phyloP scores from a whole-genome alignment of 2,329 filamentous ascomycete species.

The Talaromyces pinophilus region DNA sequence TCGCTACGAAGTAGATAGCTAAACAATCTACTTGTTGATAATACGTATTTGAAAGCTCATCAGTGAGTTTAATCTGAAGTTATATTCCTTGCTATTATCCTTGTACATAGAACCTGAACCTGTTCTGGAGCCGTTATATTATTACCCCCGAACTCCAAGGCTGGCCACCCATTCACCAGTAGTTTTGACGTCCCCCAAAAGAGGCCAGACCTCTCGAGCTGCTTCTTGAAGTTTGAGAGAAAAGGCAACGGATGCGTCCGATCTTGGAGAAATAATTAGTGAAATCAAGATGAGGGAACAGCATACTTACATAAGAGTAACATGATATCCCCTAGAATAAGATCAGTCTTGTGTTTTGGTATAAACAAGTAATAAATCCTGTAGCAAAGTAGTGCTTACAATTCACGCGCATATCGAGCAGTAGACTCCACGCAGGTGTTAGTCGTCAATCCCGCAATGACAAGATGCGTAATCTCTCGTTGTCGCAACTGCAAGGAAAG shows the following conservation, averaged over 20 bases:
- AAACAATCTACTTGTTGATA: not conserved
- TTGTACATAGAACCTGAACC: not conserved
- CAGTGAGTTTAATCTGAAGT: not conserved
- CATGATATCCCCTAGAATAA: not conserved
- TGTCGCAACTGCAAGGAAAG: not conserved
- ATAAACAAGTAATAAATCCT: too few relatives aligned
- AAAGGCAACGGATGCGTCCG: not conserved
- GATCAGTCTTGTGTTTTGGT: not conserved
- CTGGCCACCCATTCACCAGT: not conserved
- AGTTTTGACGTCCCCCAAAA: not conserved
- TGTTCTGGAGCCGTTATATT: not conserved
- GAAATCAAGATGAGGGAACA: not conserved
- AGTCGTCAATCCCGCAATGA: not conserved
- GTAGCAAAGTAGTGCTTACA: not conserved
- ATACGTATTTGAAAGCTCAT: not conserved
- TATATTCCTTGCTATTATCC: not conserved
- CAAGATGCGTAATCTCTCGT: not conserved
- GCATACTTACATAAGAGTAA: not conserved
- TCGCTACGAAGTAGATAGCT: not conserved
- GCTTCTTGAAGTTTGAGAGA: not conserved
- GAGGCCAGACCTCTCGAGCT: not conserved
- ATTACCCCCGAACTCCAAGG: not conserved
- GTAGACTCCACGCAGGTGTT: not conserved
- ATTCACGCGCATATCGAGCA: not conserved
- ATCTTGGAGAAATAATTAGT: not conserved